Conservation (phyloP, 1,139 yeast species). For the Pichia cactophila region DNA sequence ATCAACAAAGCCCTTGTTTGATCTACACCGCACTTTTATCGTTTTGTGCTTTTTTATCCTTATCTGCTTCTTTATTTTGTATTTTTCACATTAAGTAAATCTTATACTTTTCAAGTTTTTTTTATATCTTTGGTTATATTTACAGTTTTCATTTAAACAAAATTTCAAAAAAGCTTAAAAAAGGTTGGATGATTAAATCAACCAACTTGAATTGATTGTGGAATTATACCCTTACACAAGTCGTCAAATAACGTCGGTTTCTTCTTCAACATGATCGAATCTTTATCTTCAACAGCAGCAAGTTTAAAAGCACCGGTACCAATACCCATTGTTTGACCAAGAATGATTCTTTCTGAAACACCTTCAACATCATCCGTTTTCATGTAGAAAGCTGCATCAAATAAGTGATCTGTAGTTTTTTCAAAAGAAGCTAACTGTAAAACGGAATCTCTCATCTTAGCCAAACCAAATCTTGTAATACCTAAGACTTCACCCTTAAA, state of each 20-base stretch:
- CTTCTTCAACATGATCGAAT: conserved; percentile 32
- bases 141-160: not conserved
- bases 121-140: not conserved
- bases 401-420: conserved; percentile 95
- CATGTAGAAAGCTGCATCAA: conserved; percentile 97
- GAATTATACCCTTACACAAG: conserved; percentile 31
- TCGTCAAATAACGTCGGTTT: conserved; percentile 59
- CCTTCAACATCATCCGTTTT: conserved; percentile 95
- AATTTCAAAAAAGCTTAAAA: not conserved
- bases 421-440: conserved; percentile 95
- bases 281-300: conserved; percentile 49
- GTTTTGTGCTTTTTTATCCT: not conserved
- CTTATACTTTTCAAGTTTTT: not conserved
- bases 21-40: not conserved
- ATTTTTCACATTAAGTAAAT: no score
- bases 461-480: conserved; percentile 93
- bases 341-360: conserved; percentile 93
- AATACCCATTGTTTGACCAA: conserved; percentile 95
- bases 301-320: conserved; percentile 97
- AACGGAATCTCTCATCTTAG: conserved; percentile 98
- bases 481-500: conserved; percentile 98
- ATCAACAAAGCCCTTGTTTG: conserved; percentile 27
- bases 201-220: conserved; percentile 17
- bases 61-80: not conserved
- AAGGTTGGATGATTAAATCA: conserved; percentile 1